Evolutionary conservation across 2,329 filamentous ascomycete species (phyloP), one percentile per base, ranked within the genome.

Genomic region (Epichloe aotearoae): DNA sequence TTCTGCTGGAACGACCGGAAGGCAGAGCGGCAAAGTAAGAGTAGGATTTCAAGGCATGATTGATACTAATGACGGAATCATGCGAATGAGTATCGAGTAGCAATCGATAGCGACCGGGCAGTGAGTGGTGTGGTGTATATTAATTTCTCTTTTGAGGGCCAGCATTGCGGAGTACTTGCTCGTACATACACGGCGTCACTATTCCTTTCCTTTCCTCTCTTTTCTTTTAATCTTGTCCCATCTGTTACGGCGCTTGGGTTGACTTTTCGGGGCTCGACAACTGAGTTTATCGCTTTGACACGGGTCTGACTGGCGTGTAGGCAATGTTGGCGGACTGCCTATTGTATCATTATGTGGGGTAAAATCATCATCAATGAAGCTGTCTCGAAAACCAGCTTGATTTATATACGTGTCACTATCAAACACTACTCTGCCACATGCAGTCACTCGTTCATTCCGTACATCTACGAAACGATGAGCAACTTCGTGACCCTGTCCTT

Each of bases 21-120:
- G 77, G 11, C 65, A 72, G 58, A 71, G 73, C 57, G 70, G 75
- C 58, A 77, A 75, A 64, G 83, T 73, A 55, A 68, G 87, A 36
- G 74, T 95, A 14, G 88, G 88, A 8, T 76, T 94, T 58, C 90
- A 96, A 67, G 88, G 90, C 1, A 96, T 97, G 90, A 85, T 80
- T 17, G 91, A 96, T 67, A 91, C 91, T n/a, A 88, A 88, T 63
- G 91, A 96, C 65, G 87, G 89, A 2, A 75, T 96, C 56, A 95
- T 95, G 84, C 89, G 91, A 60, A 93, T 97, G 86, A 95, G 87
- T 66, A 95, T 96, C 61, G 90, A 96, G 66, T 95, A 51, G 30
- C 34, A 14, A 47, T 15, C 3, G 23, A 33, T 15, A 8, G n/a
- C 3, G 5, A 12, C 40, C 30, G 51, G 54, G 37, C 46, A 47